Base-by-base conservation (phyloP, 768 basidiomycete genomes). In the Candolleomyces efflorescens region DNA sequence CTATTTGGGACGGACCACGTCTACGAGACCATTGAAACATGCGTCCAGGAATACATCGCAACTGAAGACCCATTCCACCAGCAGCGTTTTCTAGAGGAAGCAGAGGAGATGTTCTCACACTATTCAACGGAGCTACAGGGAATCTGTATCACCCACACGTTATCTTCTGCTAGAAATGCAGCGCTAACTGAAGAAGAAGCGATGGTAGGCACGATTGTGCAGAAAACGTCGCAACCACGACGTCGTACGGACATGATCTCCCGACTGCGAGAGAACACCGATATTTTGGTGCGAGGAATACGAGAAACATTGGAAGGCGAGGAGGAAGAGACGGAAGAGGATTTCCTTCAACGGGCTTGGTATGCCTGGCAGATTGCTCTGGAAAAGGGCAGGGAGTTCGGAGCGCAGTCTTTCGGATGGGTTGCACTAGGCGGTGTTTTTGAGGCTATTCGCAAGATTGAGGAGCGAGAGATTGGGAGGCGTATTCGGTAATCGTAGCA, bases 151-250 rank as follows among this genome's bases (percentile, higher is more conserved):
- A 67, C 71, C 15, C 71, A 82, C 65, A 77, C 78, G 1, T 69
- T 86, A 0, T 81, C 79, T 2, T 70, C 73, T 51, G 62, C 66
- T n/a, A 74, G 71, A 26, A 69, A 67, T 3, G 71, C 74, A 1
- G 71, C 73, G 53, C 70, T 87, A 1, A 80, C 79, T 10, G 86
- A 89, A 63, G 85, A 82, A 64, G 88, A 88, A 66, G 84, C 79
- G 0, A 69, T 85, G 2, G 67, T 87, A 17, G 87, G 88, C 0
- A 87, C 86, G 0, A 89, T 89, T 58, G 72, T 81, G 0, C 84
- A 85, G 18, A 84, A 85, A 58, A 82, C 76, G 12, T 80, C 84
- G 0, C 83, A 87, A 62, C 78, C 79, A 12, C 75, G 82, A 9
- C 75, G 72, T 57, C 75, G 85, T 22, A 76, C 70, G 58, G 81